Percentiles rank a stretch among this genome's conserved stretches.
Evolutionary conservation across 139 green algal species (phyloP).

Genomic region (Pycnococcus provasolii): DNA sequence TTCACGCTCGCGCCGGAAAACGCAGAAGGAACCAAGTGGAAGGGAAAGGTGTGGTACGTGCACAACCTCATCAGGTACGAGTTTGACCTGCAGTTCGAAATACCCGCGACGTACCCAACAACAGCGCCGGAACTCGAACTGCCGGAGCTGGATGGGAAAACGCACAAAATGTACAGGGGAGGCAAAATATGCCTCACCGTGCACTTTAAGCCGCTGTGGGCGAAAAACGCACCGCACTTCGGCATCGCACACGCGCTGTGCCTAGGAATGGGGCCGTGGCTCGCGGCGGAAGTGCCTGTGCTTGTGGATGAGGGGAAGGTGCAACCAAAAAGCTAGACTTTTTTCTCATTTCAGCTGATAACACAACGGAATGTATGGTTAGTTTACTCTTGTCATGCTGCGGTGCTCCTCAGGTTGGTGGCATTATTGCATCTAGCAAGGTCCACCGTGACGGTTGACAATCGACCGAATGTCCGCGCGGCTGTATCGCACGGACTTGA

Average conservation of each 20-base stretch:
- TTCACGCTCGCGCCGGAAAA: slow-evolving; percentile 54
- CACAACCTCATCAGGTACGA: slow-evolving; percentile 91
- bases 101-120: slow-evolving; percentile 77
- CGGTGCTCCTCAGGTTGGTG: too few relatives aligned
- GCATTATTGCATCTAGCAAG: too few relatives aligned
- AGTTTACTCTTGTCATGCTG: too few relatives aligned
- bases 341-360: too few relatives aligned
- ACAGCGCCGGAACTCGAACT: slow-evolving; percentile 86
- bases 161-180: slow-evolving; percentile 82
- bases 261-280: slow-evolving; percentile 83
- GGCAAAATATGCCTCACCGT: slow-evolving; percentile 94
- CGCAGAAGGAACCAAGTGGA: slow-evolving; percentile 75
- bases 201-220: slow-evolving; percentile 95
- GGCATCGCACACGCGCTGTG: slow-evolving; percentile 89
- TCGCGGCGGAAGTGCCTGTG: slow-evolving; percentile 86
- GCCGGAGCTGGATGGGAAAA: slow-evolving; percentile 89
- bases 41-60: slow-evolving; percentile 79
- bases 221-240: slow-evolving; percentile 82
- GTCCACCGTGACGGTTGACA: too few relatives aligned
- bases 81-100: slow-evolving; percentile 92
- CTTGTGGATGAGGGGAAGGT: slow-evolving; percentile 75
- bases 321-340: slow-evolving; percentile 23
- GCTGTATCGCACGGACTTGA: too few relatives aligned
- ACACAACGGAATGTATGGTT: too few relatives aligned
- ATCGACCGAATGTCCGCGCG: too few relatives aligned